Evolutionary conservation across 2,329 filamentous ascomycete genomes (phyloP), one percentile per base, ranked within the genome.

Genomic region (Cladobotryum mycophilum): DNA sequence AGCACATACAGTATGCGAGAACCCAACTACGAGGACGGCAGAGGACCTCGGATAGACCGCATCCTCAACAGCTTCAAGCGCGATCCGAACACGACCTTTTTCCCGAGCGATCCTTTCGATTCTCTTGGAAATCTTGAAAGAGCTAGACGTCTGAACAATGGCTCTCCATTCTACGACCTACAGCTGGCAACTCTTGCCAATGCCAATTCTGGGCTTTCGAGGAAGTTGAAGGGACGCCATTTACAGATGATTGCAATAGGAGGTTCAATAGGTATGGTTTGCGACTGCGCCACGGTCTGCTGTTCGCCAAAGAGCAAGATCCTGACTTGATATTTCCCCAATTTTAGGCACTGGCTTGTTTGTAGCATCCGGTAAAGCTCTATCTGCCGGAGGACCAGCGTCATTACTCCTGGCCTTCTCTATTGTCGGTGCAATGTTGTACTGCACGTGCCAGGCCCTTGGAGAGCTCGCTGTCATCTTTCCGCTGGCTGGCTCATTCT

Each of bases 241-340:
- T 66, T 96, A 64, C 91, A 96, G 73, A 96, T 96, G 92, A 96
- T 96, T 75, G 92, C 92, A 13, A 95, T 96, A 58, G 90, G 90
- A 60, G 91, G 91, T 41, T 92, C 88, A 11, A 96, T 96, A 61
- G 88, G 87, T 81, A 72, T 38, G 67, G 25, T n/a, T 20, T 15
- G 43, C 51, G n/a, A 14, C 36, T 22, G 33, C 4, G n/a, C 14
- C 14, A 30, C 40, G 33, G 30, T 34, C 5, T 13, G 7, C 15
- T 5, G 30, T 11, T 14, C 35, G 7, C 13, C 12, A 45, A 15
- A 15, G 11, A 34, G 20, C 43, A 45, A 7, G 18, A n/a, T 20
- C 8, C 50, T 52, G 38, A 52, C 15, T 14, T 33, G 14, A 11
- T 38, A 5, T 40, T 41, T 3, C 35, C 1, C 17, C 22, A 33